Evolutionary conservation across 2,329 filamentous ascomycete genomes (phyloP).

Genomic region (Dactylellina leptospora): DNA sequence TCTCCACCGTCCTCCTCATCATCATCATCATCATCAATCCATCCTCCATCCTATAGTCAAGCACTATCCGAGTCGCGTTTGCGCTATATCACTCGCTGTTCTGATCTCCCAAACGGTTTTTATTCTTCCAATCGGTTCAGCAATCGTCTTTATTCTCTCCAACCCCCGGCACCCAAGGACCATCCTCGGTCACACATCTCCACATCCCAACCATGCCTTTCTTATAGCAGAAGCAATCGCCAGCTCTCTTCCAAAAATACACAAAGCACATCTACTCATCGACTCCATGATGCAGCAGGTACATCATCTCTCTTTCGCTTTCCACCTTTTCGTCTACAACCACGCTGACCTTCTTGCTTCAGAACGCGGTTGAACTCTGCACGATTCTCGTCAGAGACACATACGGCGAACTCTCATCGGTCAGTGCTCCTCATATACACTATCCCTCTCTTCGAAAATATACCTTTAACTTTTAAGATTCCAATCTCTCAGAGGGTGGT

Average conservation of each 20-base stretch:
- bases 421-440: conserved; percentile 65
- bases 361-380: conserved; percentile 86
- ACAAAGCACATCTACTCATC: not conserved
- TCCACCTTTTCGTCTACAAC: not conserved
- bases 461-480: not conserved
- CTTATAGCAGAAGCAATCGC: conserved; percentile 38
- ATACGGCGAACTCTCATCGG: conserved; percentile 89
- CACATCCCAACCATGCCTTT: conserved; percentile 53
- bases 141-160: not conserved
- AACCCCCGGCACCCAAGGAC: conserved; percentile 33
- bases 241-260: conserved; percentile 12
- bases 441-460: conserved; percentile 3
- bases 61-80: too few relatives aligned
- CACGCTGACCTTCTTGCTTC: not conserved
- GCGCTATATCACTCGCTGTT: too few relatives aligned
- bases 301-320: not conserved
- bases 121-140: not conserved
- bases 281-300: conserved; percentile 40
- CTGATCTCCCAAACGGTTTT: not conserved
- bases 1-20: not conserved
- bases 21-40: not conserved
- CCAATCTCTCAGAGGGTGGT: conserved; percentile 76
- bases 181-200: conserved; percentile 60
- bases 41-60: not conserved
- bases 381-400: conserved; percentile 86